phyloP scores from a whole-genome alignment of 768 basidiomycete genomes.

The Pleurotus djamor region DNA sequence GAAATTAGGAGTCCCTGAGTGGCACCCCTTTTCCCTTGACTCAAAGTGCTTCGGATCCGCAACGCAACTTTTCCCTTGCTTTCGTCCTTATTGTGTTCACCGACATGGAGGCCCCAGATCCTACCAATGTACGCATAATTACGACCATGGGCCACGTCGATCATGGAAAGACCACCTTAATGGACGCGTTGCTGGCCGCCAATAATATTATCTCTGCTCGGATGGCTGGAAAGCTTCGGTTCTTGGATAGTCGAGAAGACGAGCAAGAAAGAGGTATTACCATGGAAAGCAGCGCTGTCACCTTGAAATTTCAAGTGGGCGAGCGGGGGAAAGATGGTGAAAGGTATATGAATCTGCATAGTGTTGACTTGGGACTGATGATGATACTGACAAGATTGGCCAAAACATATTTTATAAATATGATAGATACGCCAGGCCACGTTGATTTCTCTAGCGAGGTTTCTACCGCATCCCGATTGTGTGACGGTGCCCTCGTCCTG shows the following conservation, averaged over 20 bases:
- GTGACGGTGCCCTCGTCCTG: slow-evolving; percentile 93
- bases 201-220: slow-evolving; percentile 95
- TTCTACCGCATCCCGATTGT: slow-evolving; percentile 88
- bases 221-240: slow-evolving; percentile 96
- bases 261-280: slow-evolving; percentile 98
- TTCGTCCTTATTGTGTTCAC: background rate
- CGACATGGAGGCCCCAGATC: slow-evolving; percentile 32
- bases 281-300: slow-evolving; percentile 97
- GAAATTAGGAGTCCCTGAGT: too few species aligned
- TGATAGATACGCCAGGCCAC: slow-evolving; percentile 99
- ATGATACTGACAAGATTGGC: slow-evolving; percentile 40
- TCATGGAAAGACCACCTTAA: slow-evolving; percentile 95
- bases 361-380: slow-evolving; percentile 14
- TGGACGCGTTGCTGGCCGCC: slow-evolving; percentile 93
- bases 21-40: too few species aligned
- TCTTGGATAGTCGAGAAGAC: slow-evolving; percentile 93
- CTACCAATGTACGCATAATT: slow-evolving; percentile 65
- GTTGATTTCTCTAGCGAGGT: slow-evolving; percentile 99
- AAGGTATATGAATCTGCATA: slow-evolving; percentile 42
- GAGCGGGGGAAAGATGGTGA: slow-evolving; percentile 43
- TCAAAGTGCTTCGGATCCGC: too few species aligned
- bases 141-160: slow-evolving; percentile 91
- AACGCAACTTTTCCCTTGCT: too few species aligned
- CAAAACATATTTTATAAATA: slow-evolving; percentile 83
- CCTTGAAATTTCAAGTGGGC: slow-evolving; percentile 82